phyloP scores from a whole-genome alignment of 2,329 filamentous ascomycete genomes.

The Pyrenochaeta sp. region DNA sequence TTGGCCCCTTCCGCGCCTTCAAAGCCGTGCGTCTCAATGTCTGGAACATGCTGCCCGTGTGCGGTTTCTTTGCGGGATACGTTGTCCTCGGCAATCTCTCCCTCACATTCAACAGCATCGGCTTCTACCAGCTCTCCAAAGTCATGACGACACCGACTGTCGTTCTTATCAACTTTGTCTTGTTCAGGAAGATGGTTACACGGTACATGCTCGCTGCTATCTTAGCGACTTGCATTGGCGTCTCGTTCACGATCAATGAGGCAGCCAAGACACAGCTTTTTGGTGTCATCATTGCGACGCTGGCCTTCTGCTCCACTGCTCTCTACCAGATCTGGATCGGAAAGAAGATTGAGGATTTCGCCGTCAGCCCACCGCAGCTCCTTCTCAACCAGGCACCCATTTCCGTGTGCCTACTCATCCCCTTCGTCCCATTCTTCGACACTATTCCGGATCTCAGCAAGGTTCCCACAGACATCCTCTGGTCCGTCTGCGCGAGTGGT shows the following conservation, averaged over 20 bases:
- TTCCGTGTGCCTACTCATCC: constrained; percentile 54
- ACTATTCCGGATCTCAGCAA: constrained; percentile 48
- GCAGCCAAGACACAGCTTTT: constrained; percentile 52
- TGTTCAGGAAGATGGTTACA: constrained; percentile 54
- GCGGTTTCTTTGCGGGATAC: constrained; percentile 58
- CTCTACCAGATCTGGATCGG: constrained; percentile 60
- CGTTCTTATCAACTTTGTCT: constrained; percentile 56
- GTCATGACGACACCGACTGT: constrained; percentile 60
- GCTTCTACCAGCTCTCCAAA: constrained; percentile 59
- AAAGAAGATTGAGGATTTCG: constrained; percentile 59
- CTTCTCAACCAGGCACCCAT: constrained; percentile 58
- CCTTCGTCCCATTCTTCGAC: constrained; percentile 56
- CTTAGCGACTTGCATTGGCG: constrained; percentile 54
- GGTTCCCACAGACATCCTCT: constrained; percentile 52
- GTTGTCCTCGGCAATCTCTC: constrained; percentile 57
- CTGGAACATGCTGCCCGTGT: constrained; percentile 56
- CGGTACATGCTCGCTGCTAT: constrained; percentile 53
- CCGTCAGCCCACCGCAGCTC: constrained; percentile 55
- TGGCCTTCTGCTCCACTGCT: constrained; percentile 56
- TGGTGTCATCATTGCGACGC: constrained; percentile 54
- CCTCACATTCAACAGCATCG: constrained; percentile 57
- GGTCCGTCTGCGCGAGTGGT: constrained; percentile 52
- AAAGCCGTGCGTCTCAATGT: constrained; percentile 55
- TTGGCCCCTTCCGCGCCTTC: constrained; percentile 55
- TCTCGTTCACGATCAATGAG: constrained; percentile 55